Conservation (phyloP, 495 filamentous ascomycete species). For the Penicillium psychrofluorescens region DNA sequence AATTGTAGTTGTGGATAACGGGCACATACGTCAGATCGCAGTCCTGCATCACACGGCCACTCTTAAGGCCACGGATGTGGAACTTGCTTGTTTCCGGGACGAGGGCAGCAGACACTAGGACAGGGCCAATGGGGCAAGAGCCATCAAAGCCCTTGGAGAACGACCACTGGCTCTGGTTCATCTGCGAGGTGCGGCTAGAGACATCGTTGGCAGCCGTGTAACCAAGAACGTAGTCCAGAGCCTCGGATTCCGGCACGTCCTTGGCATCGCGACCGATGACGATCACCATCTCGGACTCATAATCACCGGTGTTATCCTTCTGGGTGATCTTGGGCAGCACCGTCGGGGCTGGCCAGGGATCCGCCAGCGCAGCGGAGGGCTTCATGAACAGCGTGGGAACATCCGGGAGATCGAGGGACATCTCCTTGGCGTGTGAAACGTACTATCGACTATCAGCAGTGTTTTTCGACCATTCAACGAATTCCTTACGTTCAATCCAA, state of each 20-base stretch:
- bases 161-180: slow-evolving; percentile 73
- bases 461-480: neutral
- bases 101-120: slow-evolving; percentile 44
- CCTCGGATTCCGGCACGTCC: slow-evolving; percentile 61
- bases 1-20: neutral
- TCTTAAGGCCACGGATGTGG: slow-evolving; percentile 57
- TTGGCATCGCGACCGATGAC: slow-evolving; percentile 64
- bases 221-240: slow-evolving; percentile 69
- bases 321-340: slow-evolving; percentile 55
- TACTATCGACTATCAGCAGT: slow-evolving; percentile 40
- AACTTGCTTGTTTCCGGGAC: slow-evolving; percentile 59
- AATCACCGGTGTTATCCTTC: slow-evolving; percentile 55
- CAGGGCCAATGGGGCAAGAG: slow-evolving; percentile 64
- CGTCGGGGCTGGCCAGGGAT: slow-evolving; percentile 61
- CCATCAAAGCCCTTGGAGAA: slow-evolving; percentile 81
- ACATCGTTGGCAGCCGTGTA: slow-evolving; percentile 79
- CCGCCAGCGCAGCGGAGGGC: slow-evolving; percentile 60
- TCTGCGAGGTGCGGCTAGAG: slow-evolving; percentile 71
- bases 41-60: slow-evolving; percentile 65
- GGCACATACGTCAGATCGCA: slow-evolving; percentile 40
- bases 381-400: slow-evolving; percentile 79
- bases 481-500: slow-evolving; percentile 61
- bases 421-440: slow-evolving; percentile 67
- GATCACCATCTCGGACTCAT: slow-evolving; percentile 75
- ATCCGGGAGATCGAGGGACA: slow-evolving; percentile 61